Conservation (phyloP, 257 asterid species). For the Fraxinus excelsior region DNA sequence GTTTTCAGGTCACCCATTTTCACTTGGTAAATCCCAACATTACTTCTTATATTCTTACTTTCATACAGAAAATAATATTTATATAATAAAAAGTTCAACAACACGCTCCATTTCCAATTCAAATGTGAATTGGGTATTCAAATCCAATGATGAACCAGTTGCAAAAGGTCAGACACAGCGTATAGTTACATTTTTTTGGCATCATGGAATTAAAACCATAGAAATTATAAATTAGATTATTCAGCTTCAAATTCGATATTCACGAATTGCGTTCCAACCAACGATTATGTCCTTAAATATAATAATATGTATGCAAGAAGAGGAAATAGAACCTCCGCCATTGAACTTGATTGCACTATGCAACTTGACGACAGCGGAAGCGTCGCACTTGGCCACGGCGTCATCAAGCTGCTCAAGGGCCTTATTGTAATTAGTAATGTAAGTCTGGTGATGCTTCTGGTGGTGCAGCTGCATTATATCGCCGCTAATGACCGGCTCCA, state of each 20-base stretch:
- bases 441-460: constrained; percentile 75
- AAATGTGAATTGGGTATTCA: not conserved
- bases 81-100: not conserved
- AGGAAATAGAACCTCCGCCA: constrained; percentile 57
- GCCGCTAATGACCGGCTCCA: constrained; percentile 66
- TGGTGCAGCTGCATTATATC: constrained; percentile 75
- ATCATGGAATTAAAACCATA: no score
- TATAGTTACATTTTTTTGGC: no score
- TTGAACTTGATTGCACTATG: constrained; percentile 70
- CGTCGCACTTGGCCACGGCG: constrained; percentile 55
- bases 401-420: constrained; percentile 65
- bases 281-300: not conserved
- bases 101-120: not conserved
- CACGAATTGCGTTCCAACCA: not conserved
- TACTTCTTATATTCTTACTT: not conserved
- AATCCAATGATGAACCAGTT: not conserved
- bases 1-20: not conserved
- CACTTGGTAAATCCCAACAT: not conserved
- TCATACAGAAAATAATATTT: no score
- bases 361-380: constrained; percentile 54
- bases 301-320: no score
- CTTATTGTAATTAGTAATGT: constrained; percentile 65
- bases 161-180: not conserved
- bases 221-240: not conserved
- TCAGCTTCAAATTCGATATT: not conserved